phyloP scores from a whole-genome alignment of 371 early-diverging fungal genomes.

The Batkoa obscura region DNA sequence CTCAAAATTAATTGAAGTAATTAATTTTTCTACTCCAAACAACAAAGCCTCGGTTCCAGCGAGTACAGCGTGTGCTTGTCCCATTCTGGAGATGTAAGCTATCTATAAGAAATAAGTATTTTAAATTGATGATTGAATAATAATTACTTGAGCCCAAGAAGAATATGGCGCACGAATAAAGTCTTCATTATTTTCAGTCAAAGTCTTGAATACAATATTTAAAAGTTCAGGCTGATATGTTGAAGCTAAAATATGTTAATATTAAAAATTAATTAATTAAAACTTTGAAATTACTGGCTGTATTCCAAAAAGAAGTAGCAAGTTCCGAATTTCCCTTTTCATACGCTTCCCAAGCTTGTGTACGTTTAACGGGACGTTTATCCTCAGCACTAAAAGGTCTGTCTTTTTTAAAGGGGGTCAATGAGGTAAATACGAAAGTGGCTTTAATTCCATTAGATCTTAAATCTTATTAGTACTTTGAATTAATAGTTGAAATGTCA shows the following conservation, averaged over 20 bases:
- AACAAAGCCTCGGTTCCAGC: constrained; percentile 52
- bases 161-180: constrained; percentile 69
- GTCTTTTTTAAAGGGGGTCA: constrained; percentile 48
- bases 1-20: constrained; percentile 39
- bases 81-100: constrained; percentile 43
- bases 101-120: constrained; percentile 18
- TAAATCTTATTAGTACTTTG: constrained; percentile 6
- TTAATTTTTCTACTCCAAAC: constrained; percentile 60
- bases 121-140: neutral
- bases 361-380: constrained; percentile 33
- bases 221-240: constrained; percentile 43
- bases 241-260: constrained; percentile 6
- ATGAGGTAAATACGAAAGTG: constrained; percentile 51
- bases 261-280: neutral
- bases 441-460: constrained; percentile 10
- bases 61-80: constrained; percentile 47
- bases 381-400: constrained; percentile 46
- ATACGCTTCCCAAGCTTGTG: constrained; percentile 51
- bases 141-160: constrained; percentile 50
- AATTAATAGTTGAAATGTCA: neutral
- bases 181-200: constrained; percentile 39
- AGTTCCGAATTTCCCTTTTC: constrained; percentile 34
- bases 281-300: constrained; percentile 15
- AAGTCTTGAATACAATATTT: constrained; percentile 44
- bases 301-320: constrained; percentile 35